Evolutionary conservation across 345 rosid genomes (phyloP).

Genomic region (Hibiscus syriacus): DNA sequence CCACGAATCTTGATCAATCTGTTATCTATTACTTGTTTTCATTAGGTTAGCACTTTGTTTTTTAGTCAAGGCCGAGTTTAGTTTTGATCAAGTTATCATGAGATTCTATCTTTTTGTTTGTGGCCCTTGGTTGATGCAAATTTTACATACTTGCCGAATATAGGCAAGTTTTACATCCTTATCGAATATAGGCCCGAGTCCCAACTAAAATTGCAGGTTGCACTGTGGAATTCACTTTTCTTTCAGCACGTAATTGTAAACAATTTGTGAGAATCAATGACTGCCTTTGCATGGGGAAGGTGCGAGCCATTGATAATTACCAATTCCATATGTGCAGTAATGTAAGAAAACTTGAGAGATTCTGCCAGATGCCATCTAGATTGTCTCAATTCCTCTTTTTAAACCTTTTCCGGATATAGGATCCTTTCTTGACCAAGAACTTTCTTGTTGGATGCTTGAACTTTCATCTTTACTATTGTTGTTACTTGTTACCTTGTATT

Average conservation of each 20-base stretch:
- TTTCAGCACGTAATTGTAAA: neutral
- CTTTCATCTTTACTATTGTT: neutral
- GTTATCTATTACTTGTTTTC: neutral
- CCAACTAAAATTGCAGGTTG: no score
- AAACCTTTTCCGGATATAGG: neutral
- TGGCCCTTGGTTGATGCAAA: neutral
- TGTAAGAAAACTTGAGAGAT: neutral
- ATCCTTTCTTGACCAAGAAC: conserved; percentile 4
- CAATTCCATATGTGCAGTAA: neutral
- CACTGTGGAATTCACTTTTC: neutral
- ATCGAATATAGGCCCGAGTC: neutral
- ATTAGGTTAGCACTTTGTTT: neutral
- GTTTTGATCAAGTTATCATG: neutral
- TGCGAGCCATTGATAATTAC: neutral
- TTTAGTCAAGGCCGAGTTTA: neutral
- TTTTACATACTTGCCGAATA: neutral
- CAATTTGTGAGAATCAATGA: neutral
- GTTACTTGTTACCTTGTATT: neutral
- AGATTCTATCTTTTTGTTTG: neutral
- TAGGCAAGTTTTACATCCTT: neutral
- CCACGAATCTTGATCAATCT: neutral
- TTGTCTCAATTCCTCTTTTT: neutral
- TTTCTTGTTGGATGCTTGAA: neutral
- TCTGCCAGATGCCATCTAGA: conserved; percentile 1
- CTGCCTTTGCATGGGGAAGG: neutral